Conservation (phyloP, 805 yeast genomes). For the Starmerella stigmatis region DNA sequence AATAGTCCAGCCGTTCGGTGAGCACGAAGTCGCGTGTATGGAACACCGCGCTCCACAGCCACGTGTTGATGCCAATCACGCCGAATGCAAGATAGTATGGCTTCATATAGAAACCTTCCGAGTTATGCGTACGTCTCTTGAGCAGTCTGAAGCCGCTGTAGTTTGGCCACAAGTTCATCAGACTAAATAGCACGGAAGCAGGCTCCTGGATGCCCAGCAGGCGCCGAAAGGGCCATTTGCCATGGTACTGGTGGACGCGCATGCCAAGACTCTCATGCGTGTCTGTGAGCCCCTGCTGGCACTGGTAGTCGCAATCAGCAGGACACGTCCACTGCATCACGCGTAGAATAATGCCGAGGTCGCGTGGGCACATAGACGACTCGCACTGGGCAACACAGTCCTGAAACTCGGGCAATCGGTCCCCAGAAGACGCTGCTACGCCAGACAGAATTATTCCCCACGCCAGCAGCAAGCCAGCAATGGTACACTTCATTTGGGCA, state of each 20-base stretch:
- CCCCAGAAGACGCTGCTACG: constrained; percentile 40
- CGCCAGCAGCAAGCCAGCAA: too few relatives aligned
- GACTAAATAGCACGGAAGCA: constrained; percentile 68
- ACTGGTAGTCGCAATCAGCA: constrained; percentile 82
- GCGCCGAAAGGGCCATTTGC: constrained; percentile 91
- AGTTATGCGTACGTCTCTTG: constrained; percentile 20
- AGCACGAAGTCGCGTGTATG: constrained; percentile 72
- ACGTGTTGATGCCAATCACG: constrained; percentile 66
- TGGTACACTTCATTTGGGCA: too few relatives aligned
- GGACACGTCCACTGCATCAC: constrained; percentile 63
- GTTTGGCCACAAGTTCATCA: constrained; percentile 60
- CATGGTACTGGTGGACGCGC: constrained; percentile 77
- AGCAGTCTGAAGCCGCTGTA: constrained; percentile 36
- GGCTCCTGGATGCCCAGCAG: constrained; percentile 76
- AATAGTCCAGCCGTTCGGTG: constrained; percentile 83
- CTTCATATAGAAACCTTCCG: constrained; percentile 23
- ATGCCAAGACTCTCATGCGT: constrained; percentile 39
- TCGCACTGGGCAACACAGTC: constrained; percentile 36
- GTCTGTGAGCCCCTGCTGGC: constrained; percentile 67
- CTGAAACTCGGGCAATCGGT: constrained; percentile 39
- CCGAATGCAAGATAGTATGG: constrained; percentile 41
- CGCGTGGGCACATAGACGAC: constrained; percentile 33
- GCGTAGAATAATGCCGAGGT: constrained; percentile 30
- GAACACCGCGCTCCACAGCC: constrained; percentile 78
- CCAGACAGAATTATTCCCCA: not conserved